phyloP scores from a whole-genome alignment of 148 eudicot species.

The Rhododendron molle region DNA sequence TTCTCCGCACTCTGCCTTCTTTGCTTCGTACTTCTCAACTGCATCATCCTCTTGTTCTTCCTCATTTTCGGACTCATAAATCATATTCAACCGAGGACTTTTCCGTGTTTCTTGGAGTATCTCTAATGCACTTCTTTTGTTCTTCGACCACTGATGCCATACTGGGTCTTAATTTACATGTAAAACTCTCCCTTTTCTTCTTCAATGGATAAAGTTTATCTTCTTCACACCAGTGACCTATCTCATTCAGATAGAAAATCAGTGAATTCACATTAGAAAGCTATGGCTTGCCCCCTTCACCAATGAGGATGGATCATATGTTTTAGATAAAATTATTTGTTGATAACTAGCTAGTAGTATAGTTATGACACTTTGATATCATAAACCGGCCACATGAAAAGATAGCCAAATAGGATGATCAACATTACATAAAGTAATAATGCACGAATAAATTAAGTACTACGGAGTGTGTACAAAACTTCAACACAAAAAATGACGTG shows the following conservation, averaged over 20 bases:
- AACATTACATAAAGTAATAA: too few species aligned
- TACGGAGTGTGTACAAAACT: neutral
- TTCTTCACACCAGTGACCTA: constrained; percentile 8
- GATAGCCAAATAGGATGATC: too few species aligned
- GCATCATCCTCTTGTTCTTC: neutral
- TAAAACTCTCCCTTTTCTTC: constrained; percentile 1
- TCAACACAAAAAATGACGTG: neutral
- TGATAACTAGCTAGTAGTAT: too few species aligned
- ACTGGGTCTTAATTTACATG: neutral
- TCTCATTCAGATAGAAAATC: neutral
- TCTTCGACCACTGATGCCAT: neutral
- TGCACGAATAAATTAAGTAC: neutral
- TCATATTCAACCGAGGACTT: neutral
- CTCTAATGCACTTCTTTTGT: neutral
- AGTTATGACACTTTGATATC: too few species aligned
- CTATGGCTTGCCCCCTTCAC: too few species aligned
- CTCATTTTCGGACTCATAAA: neutral
- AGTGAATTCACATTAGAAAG: too few species aligned
- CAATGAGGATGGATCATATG: too few species aligned
- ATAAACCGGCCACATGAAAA: too few species aligned
- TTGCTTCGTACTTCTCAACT: neutral
- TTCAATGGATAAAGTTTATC: neutral
- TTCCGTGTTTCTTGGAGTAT: too few species aligned
- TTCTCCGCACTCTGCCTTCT: neutral
- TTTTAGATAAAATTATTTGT: too few species aligned